Evolutionary conservation across 208 protist species (phyloP).

Genomic region (Jaenimonas drosophilae): DNA sequence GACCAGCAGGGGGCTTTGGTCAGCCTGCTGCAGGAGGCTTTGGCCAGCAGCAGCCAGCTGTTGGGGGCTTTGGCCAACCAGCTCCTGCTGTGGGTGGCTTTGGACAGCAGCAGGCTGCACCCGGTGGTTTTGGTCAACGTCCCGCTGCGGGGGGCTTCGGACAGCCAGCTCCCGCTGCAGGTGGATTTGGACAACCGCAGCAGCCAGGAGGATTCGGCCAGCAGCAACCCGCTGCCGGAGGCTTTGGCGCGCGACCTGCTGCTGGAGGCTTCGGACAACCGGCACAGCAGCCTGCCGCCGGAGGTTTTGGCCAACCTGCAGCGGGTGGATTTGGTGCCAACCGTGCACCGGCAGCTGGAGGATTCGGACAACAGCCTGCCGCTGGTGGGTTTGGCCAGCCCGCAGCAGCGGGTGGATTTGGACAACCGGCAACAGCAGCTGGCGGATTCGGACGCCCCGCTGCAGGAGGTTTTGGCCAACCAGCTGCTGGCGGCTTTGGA

Average conservation of each 20-base stretch:
- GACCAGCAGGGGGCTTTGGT: too few species aligned
- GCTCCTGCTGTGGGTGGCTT: constrained; percentile 21
- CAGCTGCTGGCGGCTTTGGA: constrained; percentile 10
- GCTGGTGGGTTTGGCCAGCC: constrained; percentile 11
- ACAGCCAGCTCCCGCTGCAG: constrained; percentile 8
- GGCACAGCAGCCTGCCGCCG: constrained; percentile 6
- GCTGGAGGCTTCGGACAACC: constrained; percentile 35
- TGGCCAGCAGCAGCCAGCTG: constrained; percentile 17
- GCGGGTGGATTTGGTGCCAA: constrained; percentile 7
- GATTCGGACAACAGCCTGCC: constrained; percentile 16
- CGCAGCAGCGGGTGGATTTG: constrained; percentile 6
- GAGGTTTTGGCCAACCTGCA: constrained; percentile 32
- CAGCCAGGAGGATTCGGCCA: constrained; percentile 25
- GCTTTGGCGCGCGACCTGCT: constrained; percentile 20
- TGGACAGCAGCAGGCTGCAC: constrained; percentile 15
- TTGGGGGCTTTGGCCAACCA: constrained; percentile 16
- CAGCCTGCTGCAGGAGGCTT: constrained; percentile 14
- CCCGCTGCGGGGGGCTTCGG: constrained; percentile 12
- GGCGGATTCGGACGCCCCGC: constrained; percentile 4
- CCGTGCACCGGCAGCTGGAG: constrained; percentile 5
- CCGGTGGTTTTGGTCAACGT: constrained; percentile 19
- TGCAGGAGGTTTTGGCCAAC: constrained; percentile 13
- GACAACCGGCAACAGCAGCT: constrained; percentile 6
- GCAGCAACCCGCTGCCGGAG: constrained; percentile 12
- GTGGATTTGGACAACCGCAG: constrained; percentile 29